phyloP scores from a whole-genome alignment of 139 green algal species.

The Micractinium conductrix region DNA sequence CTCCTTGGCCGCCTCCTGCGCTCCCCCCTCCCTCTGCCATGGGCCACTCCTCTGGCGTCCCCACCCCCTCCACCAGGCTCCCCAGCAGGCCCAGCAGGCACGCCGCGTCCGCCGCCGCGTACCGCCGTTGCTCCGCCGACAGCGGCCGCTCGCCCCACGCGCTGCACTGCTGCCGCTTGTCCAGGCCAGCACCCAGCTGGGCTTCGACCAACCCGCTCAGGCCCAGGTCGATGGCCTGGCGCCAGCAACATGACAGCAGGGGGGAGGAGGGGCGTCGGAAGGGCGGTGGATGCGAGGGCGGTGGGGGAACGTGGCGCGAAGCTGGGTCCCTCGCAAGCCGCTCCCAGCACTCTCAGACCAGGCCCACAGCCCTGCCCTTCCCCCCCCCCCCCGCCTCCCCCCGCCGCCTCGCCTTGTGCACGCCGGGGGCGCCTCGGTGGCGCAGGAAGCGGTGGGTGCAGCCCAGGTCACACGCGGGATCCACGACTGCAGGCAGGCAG shows the following conservation, averaged over 20 bases:
- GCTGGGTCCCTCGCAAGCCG: too few species aligned
- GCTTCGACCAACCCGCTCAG: constrained; percentile 46
- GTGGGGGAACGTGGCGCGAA: not conserved
- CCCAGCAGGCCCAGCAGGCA: constrained; percentile 57
- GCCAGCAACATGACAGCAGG: not conserved
- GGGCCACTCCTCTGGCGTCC: not conserved
- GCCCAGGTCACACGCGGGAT: constrained; percentile 47
- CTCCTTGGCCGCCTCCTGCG: not conserved
- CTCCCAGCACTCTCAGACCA: too few species aligned
- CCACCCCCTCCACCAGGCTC: constrained; percentile 28
- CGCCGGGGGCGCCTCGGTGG: constrained; percentile 6
- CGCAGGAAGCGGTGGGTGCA: constrained; percentile 43
- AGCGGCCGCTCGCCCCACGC: constrained; percentile 47
- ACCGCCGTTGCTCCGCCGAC: constrained; percentile 40
- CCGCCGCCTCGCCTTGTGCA: constrained; percentile 31
- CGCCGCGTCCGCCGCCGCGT: constrained; percentile 57
- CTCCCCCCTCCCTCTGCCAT: not conserved
- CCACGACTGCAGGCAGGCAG: constrained; percentile 8
- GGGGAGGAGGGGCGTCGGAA: not conserved
- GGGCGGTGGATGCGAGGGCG: not conserved
- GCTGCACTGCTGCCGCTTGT: constrained; percentile 66
- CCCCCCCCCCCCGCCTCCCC: too few species aligned
- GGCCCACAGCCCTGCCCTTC: too few species aligned
- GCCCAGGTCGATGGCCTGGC: constrained; percentile 32
- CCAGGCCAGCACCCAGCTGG: constrained; percentile 50